Base-by-base conservation (phyloP, 2,329 filamentous ascomycete genomes). In the Colletotrichum sp. region DNA sequence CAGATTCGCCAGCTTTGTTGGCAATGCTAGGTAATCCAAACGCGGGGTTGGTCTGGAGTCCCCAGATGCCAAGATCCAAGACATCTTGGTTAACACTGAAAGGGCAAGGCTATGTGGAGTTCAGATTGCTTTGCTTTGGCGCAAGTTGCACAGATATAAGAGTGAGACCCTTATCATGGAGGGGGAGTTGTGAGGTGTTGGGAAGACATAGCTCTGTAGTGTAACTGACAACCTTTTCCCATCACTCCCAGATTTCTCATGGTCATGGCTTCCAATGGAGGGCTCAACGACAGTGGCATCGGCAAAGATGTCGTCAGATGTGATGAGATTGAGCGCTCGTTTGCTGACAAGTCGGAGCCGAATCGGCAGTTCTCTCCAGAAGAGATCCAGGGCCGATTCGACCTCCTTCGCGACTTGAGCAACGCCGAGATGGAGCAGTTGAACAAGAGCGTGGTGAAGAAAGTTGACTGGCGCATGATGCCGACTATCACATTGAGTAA, bases 391-490 rank as follows among this genome's bases (percentile, higher is more conserved):
- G 76, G 73, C 13, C 77, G 72, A 8, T 80, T 81, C 15, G 77
- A 80, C 8, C 78, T 79, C 9, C 72, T 82, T 0, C 78, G 78
- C 0, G 75, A 79, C 44, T 73, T 82, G 4, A 77, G 77, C 12
- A 68, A 78, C 8, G 73, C 71, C 2, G 78, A 82, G 44, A 80
- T 82, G 80, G 71, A 75, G 0, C 67, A 39, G 6, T 68, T 83
- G 22, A 82, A 82, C 78, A 82, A 80, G 19, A 76, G 71, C 3
- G 79, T 83, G 19, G 70, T 80, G n/a, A 81, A 73, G 28, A 83
- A 81, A 69, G 78, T 84, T 28, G 82, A 84, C 59, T 81, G 80
- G 80, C 78, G 80, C 8, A 80, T 84, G 72, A 81, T 82, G 79
- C 80, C 80, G 3, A 77, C 74, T 12, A 79, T 81, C 34, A 81